Conservation (phyloP, 2,329 filamentous ascomycete species). For the Akanthomyces uredinophilus region DNA sequence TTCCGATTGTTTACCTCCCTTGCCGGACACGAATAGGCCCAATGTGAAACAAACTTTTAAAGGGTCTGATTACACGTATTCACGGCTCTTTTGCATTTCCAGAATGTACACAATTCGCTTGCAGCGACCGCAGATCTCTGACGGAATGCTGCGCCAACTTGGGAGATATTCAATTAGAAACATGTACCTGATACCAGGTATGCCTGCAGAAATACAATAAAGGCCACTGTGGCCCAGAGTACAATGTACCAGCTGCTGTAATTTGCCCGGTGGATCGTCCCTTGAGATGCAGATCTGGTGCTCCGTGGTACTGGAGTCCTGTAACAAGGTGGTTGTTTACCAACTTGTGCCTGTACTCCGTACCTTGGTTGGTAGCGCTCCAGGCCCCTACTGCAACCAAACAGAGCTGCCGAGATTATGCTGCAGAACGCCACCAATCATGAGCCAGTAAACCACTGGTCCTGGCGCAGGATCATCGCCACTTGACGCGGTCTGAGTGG, state of each 20-base stretch:
- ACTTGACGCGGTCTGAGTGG: constrained; percentile 10
- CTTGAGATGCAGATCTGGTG: constrained; percentile 7
- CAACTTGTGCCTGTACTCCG: neutral
- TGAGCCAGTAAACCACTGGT: neutral
- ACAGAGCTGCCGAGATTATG: neutral
- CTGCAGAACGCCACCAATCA: constrained; percentile 1
- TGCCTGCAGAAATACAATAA: neutral
- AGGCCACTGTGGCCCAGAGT: neutral
- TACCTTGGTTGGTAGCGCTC: neutral
- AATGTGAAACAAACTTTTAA: neutral
- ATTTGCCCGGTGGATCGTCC: neutral
- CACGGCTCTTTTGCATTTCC: neutral
- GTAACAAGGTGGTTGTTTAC: neutral
- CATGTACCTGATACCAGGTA: neutral
- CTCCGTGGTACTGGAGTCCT: neutral
- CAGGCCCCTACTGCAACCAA: neutral
- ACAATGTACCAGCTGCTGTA: neutral
- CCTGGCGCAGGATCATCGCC: constrained; percentile 10
- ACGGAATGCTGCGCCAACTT: neutral
- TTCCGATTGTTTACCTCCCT: neutral
- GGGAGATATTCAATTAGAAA: neutral
- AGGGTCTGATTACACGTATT: neutral
- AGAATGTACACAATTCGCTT: neutral
- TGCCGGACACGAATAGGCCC: neutral
- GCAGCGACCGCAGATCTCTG: neutral